A percentile compares a stretch with the other conserved stretches of the same genome.
Conservation (phyloP, 257 asterid species). For the Gynochthodes officinalis region DNA sequence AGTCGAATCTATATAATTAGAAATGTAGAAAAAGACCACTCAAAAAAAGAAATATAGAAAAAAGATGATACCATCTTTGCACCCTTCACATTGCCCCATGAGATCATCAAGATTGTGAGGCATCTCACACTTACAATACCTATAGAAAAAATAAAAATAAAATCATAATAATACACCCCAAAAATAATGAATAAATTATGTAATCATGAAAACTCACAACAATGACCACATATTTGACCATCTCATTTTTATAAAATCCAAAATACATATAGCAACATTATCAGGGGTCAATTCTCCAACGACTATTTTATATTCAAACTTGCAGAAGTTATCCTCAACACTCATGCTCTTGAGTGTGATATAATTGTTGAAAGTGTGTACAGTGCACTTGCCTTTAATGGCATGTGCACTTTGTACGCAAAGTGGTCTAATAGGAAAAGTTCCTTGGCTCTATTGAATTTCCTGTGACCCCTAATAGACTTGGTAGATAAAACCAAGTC, state of each 20-base stretch:
- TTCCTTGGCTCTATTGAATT: slow-evolving; percentile 72
- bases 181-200: too few relatives aligned
- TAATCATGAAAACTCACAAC: too few relatives aligned
- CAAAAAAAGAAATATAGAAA: too few relatives aligned
- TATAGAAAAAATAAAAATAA: slow-evolving; percentile 28
- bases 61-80: slow-evolving; percentile 42
- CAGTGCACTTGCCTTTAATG: slow-evolving; percentile 67
- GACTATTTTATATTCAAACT: slow-evolving; percentile 76
- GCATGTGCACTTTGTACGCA: slow-evolving; percentile 71
- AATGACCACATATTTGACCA: too few relatives aligned
- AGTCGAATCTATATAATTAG: too few relatives aligned
- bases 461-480: slow-evolving; percentile 61
- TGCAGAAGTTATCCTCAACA: slow-evolving; percentile 58
- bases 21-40: too few relatives aligned
- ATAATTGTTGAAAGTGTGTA: slow-evolving; percentile 61
- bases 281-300: slow-evolving; percentile 73
- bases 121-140: slow-evolving; percentile 75
- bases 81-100: slow-evolving; percentile 72
- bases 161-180: neutral
- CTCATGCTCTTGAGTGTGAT: slow-evolving; percentile 67
- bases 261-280: slow-evolving; percentile 70
- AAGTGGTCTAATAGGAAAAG: slow-evolving; percentile 65
- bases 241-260: too few relatives aligned
- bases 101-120: slow-evolving; percentile 70
- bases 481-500: slow-evolving; percentile 70